Evolutionary conservation across 805 yeast genomes (phyloP).

Genomic region (Hanseniaspora meyeri): DNA sequence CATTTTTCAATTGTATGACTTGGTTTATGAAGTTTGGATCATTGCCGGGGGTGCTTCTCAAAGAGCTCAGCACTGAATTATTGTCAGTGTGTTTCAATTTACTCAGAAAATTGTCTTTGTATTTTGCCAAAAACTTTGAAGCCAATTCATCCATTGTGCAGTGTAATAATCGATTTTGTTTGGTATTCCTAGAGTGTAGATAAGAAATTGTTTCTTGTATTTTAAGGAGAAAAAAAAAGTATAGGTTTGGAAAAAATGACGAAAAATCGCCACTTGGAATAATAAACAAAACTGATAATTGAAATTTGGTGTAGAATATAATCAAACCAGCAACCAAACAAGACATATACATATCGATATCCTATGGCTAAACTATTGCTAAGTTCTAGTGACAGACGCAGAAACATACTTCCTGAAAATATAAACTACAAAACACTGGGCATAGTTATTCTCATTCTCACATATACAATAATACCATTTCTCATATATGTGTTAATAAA

Average conservation of each 20-base stretch:
- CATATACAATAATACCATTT: conserved; percentile 3
- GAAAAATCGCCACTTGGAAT: too few relatives aligned
- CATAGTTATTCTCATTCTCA: not conserved
- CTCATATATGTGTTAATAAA: not conserved
- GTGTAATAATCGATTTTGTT: too few relatives aligned
- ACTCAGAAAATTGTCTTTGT: not conserved
- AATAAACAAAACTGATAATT: too few relatives aligned
- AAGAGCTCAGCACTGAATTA: not conserved
- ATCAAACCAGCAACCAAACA: too few relatives aligned
- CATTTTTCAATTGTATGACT: not conserved
- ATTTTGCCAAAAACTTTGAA: conserved; percentile 5
- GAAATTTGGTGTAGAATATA: too few relatives aligned
- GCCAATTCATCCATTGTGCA: not conserved
- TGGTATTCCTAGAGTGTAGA: not conserved
- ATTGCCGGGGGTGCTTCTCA: not conserved
- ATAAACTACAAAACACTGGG: not conserved
- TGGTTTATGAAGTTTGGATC: conserved; percentile 6
- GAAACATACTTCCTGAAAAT: not conserved
- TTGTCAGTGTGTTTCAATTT: not conserved
- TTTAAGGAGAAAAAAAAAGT: too few relatives aligned
- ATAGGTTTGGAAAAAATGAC: too few relatives aligned
- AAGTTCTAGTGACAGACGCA: not conserved
- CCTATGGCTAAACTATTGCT: not conserved
- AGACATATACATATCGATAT: too few relatives aligned
- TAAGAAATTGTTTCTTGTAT: too few relatives aligned